Percentiles rank a stretch among this genome's conserved stretches.
These are phyloP conservation scores for Pholiota microspora DNA, from an alignment of 768 basidiomycete species.

Conservation along the genomic window DNA sequence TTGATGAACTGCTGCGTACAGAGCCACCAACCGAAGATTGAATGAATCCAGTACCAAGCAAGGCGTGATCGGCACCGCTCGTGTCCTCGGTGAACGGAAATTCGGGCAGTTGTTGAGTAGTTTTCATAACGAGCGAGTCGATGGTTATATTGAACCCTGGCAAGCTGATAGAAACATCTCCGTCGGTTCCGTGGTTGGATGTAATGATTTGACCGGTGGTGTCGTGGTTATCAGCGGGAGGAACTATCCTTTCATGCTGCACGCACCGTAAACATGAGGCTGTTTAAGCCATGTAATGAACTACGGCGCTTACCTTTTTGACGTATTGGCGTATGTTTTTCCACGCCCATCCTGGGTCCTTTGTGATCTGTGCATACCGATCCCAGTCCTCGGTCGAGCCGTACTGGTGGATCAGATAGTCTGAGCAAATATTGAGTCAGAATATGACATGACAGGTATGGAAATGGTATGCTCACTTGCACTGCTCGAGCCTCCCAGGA, in stretches of 20 bases:
- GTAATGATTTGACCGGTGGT: slow-evolving; percentile 31
- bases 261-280: neutral
- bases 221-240: slow-evolving; percentile 29
- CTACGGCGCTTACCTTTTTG: slow-evolving; percentile 15
- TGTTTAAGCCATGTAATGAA: neutral
- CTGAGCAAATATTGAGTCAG: slow-evolving; percentile 13
- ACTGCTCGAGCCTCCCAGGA: slow-evolving; percentile 30
- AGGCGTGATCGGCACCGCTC: slow-evolving; percentile 4
- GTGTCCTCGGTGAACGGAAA: slow-evolving; percentile 33
- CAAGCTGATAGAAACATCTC: slow-evolving; percentile 24
- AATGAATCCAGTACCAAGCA: slow-evolving; percentile 13
- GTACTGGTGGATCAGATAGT: slow-evolving; percentile 33
- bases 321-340: slow-evolving; percentile 27
- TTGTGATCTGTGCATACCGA: slow-evolving; percentile 28
- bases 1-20: slow-evolving; percentile 15
- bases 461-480: slow-evolving; percentile 1
- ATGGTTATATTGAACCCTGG: slow-evolving; percentile 22
- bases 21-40: slow-evolving; percentile 10
- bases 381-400: slow-evolving; percentile 36
- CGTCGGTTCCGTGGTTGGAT: slow-evolving; percentile 23
- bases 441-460: neutral
- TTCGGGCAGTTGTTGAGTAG: slow-evolving; percentile 24
- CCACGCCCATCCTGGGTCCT: slow-evolving; percentile 39
- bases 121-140: slow-evolving; percentile 24
- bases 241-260: slow-evolving; percentile 30